phyloP scores from a whole-genome alignment of 2,329 filamentous ascomycete species.

The Exophiala lecanii-corni region DNA sequence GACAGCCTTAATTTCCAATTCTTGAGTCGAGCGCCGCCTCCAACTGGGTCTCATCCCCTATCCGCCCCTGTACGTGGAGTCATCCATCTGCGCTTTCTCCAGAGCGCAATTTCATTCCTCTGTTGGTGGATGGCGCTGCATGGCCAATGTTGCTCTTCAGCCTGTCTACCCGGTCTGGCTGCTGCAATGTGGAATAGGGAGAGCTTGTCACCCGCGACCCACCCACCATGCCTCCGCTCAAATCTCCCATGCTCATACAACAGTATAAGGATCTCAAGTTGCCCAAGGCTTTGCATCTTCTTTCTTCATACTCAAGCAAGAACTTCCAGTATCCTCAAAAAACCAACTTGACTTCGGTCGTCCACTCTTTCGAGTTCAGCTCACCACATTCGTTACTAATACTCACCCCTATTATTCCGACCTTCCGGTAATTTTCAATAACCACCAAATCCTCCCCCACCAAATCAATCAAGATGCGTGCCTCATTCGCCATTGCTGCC shows the following conservation, averaged over 20 bases:
- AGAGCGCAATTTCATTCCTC: slow-evolving; percentile 12
- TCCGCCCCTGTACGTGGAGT: not conserved
- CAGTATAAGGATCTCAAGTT: slow-evolving; percentile 20
- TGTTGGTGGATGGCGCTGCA: not conserved
- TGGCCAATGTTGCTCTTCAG: not conserved
- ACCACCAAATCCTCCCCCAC: slow-evolving; percentile 8
- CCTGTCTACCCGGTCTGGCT: slow-evolving; percentile 12
- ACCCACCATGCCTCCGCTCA: slow-evolving; percentile 6
- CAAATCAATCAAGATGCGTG: slow-evolving; percentile 26
- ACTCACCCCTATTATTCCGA: slow-evolving; percentile 12
- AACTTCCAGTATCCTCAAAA: slow-evolving; percentile 22
- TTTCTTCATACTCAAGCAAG: slow-evolving; percentile 22
- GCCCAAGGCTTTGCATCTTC: slow-evolving; percentile 15
- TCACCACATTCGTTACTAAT: slow-evolving; percentile 25
- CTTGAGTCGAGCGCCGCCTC: not conserved
- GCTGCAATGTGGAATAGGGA: not conserved
- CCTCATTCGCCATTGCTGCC: slow-evolving; percentile 32
- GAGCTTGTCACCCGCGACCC: slow-evolving; percentile 2
- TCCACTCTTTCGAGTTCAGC: slow-evolving; percentile 28
- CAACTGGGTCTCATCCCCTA: slow-evolving; percentile 1
- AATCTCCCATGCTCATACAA: slow-evolving; percentile 19
- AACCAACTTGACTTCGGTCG: slow-evolving; percentile 24
- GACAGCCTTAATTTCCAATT: not conserved
- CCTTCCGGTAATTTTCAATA: slow-evolving; percentile 13
- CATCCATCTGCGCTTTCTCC: slow-evolving; percentile 5